Evolutionary conservation across 257 asterid species (phyloP).

Genomic region (Rubia yunnanensis): DNA sequence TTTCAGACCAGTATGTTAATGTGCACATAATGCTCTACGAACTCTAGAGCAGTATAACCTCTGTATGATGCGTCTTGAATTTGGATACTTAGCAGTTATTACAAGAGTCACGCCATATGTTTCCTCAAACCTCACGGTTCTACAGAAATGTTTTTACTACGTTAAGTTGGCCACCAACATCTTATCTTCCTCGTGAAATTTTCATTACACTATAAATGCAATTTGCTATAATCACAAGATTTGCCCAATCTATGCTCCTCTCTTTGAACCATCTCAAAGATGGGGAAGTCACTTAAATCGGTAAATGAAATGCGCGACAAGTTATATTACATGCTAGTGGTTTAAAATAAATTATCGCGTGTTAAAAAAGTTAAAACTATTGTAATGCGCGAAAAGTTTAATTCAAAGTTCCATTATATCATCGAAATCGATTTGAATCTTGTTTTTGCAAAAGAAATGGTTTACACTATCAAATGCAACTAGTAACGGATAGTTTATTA

Average conservation of each 20-base stretch:
- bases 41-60: too few relatives aligned
- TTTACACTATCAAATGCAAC: background rate
- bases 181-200: background rate
- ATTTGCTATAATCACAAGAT: background rate
- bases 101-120: background rate
- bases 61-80: background rate
- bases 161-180: background rate
- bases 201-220: background rate
- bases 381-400: too few relatives aligned
- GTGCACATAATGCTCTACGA: slow-evolving; percentile 8
- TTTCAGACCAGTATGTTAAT: background rate
- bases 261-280: too few relatives aligned
- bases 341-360: too few relatives aligned
- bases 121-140: background rate
- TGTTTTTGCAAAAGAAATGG: background rate
- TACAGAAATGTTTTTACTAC: background rate
- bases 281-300: too few relatives aligned
- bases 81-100: background rate
- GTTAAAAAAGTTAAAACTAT: too few relatives aligned
- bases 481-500: background rate
- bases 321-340: too few relatives aligned
- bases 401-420: too few relatives aligned
- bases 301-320: too few relatives aligned
- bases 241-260: too few relatives aligned
- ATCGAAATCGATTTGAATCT: too few relatives aligned